These are phyloP conservation scores for Golubevia pallescens DNA, from an alignment of 1,284 basidiomycete species.

Conservation along the genomic window DNA sequence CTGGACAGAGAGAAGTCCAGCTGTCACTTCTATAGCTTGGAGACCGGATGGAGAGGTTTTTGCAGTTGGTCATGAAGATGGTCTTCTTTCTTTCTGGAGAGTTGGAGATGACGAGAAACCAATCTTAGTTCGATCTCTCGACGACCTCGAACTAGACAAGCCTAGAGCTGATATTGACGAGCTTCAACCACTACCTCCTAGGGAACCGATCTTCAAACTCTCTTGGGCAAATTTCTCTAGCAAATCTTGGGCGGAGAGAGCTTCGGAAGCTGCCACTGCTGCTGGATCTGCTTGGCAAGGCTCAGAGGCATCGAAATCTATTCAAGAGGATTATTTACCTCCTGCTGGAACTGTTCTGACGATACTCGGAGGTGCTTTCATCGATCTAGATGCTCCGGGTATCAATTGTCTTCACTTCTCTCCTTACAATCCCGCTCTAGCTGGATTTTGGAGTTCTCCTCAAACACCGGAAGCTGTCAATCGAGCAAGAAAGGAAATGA, in stretches of 20 bases:
- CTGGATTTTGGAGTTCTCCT: slow-evolving; percentile 7
- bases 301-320: neutral
- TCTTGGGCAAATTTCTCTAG: slow-evolving; percentile 69
- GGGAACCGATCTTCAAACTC: slow-evolving; percentile 86
- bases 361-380: slow-evolving; percentile 74
- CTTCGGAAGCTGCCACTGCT: slow-evolving; percentile 16
- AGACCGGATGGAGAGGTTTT: slow-evolving; percentile 68
- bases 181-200: slow-evolving; percentile 8
- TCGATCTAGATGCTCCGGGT: slow-evolving; percentile 70
- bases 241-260: slow-evolving; percentile 42
- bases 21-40: slow-evolving; percentile 78
- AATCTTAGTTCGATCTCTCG: slow-evolving; percentile 72
- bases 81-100: slow-evolving; percentile 85
- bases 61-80: slow-evolving; percentile 78
- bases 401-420: slow-evolving; percentile 77
- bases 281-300: neutral
- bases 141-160: slow-evolving; percentile 43
- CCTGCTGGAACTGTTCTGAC: slow-evolving; percentile 67
- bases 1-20: slow-evolving; percentile 73
- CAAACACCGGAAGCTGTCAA: slow-evolving; percentile 18
- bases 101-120: slow-evolving; percentile 81
- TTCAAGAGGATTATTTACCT: neutral
- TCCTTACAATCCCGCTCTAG: slow-evolving; percentile 70
- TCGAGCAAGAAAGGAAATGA: slow-evolving; percentile 17
- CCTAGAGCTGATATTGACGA: slow-evolving; percentile 17